phyloP scores from a whole-genome alignment of 2,329 filamentous ascomycete species.

The Cylindrodendrum hubeiense region DNA sequence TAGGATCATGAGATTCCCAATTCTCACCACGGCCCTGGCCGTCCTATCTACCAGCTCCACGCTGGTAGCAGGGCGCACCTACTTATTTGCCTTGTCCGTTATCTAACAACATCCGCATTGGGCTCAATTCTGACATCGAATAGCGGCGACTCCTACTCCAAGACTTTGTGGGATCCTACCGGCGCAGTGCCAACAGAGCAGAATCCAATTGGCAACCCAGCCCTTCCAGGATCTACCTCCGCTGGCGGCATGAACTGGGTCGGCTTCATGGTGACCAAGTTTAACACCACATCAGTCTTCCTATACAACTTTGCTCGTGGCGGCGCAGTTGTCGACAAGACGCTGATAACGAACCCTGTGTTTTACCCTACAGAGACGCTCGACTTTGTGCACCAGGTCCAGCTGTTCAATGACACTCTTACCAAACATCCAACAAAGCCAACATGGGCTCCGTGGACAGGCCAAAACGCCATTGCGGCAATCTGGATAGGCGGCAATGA shows the following conservation, averaged over 20 bases:
- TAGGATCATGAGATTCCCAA: not conserved
- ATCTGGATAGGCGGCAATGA: constrained; percentile 20
- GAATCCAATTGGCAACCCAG: constrained; percentile 11
- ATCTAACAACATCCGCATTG: not conserved
- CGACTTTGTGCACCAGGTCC: constrained; percentile 6
- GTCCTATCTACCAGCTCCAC: not conserved
- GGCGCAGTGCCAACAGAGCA: not conserved
- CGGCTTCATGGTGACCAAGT: constrained; percentile 11
- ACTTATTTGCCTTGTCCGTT: not conserved
- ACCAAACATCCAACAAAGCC: not conserved
- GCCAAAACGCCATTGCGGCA: not conserved
- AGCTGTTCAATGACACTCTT: constrained; percentile 10
- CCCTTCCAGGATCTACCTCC: constrained; percentile 3
- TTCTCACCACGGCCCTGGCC: not conserved
- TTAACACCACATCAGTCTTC: constrained; percentile 9
- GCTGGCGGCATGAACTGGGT: constrained; percentile 13
- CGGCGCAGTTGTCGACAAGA: not conserved
- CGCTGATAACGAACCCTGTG: not conserved
- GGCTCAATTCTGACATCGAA: not conserved
- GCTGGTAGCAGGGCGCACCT: not conserved
- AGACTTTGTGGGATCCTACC: not conserved
- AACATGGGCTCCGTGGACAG: constrained; percentile 7
- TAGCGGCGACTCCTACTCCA: constrained; percentile 9
- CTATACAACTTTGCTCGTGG: not conserved
- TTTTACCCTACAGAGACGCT: not conserved